Percentiles rank a stretch among this genome's conserved stretches.
Conservation (phyloP, 192 early-diverging fungal species). For the Backusella macrospora region DNA sequence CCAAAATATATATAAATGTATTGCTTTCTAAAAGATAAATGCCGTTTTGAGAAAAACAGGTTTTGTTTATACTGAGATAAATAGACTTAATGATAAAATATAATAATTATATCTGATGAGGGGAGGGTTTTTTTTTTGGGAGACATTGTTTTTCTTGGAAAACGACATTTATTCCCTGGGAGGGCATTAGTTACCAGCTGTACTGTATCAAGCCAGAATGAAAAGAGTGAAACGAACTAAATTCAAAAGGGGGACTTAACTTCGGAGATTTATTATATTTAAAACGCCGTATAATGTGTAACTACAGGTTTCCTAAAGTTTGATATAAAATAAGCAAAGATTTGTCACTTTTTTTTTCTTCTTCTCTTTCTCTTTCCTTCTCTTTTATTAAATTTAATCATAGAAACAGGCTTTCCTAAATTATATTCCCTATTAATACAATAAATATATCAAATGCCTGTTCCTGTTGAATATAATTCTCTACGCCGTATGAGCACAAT, state of each 20-base stretch:
- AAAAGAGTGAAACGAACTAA: conserved; percentile 11
- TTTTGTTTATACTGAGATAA: too few relatives aligned
- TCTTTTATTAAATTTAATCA: conserved; percentile 19
- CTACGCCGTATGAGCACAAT: conserved; percentile 38
- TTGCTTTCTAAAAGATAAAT: too few relatives aligned
- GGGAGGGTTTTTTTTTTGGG: too few relatives aligned
- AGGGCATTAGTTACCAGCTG: too few relatives aligned
- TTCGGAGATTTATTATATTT: neutral
- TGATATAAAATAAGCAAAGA: conserved; percentile 7
- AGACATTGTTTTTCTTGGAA: too few relatives aligned
- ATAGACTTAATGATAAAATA: too few relatives aligned
- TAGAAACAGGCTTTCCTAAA: neutral
- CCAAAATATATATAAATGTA: too few relatives aligned
- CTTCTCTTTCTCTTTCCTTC: conserved; percentile 19
- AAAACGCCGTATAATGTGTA: neutral
- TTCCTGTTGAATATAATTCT: conserved; percentile 36
- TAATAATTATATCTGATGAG: too few relatives aligned
- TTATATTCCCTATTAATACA: conserved; percentile 7
- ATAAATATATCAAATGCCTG: conserved; percentile 32
- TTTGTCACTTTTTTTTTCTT: conserved; percentile 3
- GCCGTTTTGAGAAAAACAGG: too few relatives aligned
- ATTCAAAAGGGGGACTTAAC: neutral
- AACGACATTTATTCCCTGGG: too few relatives aligned
- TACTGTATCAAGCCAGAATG: neutral
- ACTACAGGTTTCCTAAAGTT: neutral